Conservation (phyloP, 257 asterid genomes). For the Ophiorrhiza pumila region DNA sequence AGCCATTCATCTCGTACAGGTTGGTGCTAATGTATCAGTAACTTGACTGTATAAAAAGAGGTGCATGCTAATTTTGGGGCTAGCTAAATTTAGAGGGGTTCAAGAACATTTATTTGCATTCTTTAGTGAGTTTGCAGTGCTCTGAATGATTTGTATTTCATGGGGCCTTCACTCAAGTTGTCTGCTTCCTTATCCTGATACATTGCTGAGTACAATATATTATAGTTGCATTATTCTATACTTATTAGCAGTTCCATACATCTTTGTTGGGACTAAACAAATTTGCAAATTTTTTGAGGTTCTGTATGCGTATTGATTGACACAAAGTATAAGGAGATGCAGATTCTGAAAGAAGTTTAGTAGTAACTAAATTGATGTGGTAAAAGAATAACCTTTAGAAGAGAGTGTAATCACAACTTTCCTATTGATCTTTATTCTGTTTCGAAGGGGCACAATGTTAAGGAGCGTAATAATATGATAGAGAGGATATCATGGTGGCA, state of each 20-base stretch:
- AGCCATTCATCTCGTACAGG: conserved; percentile 83
- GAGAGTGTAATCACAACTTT: background rate
- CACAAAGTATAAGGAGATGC: background rate
- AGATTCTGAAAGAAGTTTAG: background rate
- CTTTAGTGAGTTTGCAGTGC: background rate
- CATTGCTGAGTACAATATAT: background rate
- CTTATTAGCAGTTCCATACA: background rate
- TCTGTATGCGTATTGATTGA: background rate
- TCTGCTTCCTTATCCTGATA: conserved; percentile 3
- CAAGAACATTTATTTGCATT: background rate
- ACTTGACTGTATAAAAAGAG: conserved; percentile 6
- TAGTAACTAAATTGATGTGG: background rate
- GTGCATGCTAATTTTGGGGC: background rate
- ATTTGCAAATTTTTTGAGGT: background rate
- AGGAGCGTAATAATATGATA: background rate
- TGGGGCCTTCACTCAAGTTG: background rate
- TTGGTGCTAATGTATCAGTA: conserved; percentile 31
- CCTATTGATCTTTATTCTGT: background rate
- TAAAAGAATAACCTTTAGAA: background rate
- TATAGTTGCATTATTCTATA: background rate
- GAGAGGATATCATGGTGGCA: background rate
- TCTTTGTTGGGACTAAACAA: background rate
- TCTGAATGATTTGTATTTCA: background rate
- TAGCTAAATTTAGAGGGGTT: background rate
- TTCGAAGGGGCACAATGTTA: background rate